Evolutionary conservation across 495 filamentous ascomycete species (phyloP).

Genomic region (Stereocaulon alpinum): DNA sequence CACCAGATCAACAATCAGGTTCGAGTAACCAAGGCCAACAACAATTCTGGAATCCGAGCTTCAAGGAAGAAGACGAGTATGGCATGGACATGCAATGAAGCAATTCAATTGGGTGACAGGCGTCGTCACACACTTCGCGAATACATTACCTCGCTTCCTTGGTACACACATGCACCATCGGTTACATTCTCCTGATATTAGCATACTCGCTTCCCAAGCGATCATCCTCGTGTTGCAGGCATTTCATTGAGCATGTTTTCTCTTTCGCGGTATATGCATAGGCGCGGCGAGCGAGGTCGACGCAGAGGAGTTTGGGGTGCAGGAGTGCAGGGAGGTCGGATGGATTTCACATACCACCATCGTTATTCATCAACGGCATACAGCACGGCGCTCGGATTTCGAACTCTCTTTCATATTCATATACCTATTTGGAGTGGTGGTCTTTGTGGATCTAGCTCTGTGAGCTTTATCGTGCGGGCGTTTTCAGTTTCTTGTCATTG

Average conservation of each 20-base stretch:
- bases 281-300: slow-evolving; percentile 4
- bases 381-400: slow-evolving; percentile 10
- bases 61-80: slow-evolving; percentile 90
- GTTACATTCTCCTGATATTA: background rate
- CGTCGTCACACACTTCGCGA: no score
- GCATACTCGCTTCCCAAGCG: slow-evolving; percentile 1
- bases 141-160: no score
- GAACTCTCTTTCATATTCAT: background rate
- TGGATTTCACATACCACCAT: slow-evolving; percentile 7
- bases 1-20: slow-evolving; percentile 56
- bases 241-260: slow-evolving; percentile 4
- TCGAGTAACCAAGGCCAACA: slow-evolving; percentile 42
- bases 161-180: no score
- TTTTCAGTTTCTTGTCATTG: background rate
- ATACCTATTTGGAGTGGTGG: slow-evolving; percentile 2
- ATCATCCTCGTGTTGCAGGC: background rate
- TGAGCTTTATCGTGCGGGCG: background rate
- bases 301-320: background rate
- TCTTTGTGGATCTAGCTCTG: slow-evolving; percentile 8
- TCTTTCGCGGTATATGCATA: slow-evolving; percentile 8
- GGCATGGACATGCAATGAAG: slow-evolving; percentile 63
- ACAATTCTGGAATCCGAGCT: slow-evolving; percentile 66
- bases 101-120: background rate
- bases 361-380: slow-evolving; percentile 11
- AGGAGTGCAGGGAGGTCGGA: background rate